Conservation (phyloP, 1,284 basidiomycete genomes). For the Apiotrichum sp. region DNA sequence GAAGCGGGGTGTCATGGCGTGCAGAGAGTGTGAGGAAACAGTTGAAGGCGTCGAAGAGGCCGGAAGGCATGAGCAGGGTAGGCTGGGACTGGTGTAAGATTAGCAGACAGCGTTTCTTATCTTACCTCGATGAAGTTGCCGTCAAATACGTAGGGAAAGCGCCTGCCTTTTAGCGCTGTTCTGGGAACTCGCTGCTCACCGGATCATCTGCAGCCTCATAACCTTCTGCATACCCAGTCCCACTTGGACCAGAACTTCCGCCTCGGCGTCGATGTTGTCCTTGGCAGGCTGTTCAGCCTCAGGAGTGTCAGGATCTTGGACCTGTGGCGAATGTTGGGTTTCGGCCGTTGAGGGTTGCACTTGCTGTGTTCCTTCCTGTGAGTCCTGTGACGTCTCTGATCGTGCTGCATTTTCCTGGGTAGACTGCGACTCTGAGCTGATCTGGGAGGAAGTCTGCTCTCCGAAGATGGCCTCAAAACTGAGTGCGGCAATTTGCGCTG, state of each 20-base stretch:
- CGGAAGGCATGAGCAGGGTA: constrained; percentile 1
- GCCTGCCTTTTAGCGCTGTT: constrained; percentile 9
- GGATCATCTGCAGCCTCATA: constrained; percentile 19
- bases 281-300: too few relatives aligned
- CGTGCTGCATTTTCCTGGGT: too few relatives aligned
- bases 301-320: too few relatives aligned
- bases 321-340: too few relatives aligned
- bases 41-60: constrained; percentile 12
- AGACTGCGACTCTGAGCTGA: too few relatives aligned
- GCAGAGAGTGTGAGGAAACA: constrained; percentile 15
- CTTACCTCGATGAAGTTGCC: constrained; percentile 4
- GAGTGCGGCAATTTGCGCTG: too few relatives aligned
- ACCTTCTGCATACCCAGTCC: constrained; percentile 14
- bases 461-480: too few relatives aligned
- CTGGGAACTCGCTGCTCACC: constrained; percentile 13
- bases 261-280: neutral
- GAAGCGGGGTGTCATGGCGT: constrained; percentile 2
- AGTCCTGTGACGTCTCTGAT: too few relatives aligned
- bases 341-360: neutral
- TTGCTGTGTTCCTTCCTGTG: too few relatives aligned
- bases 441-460: too few relatives aligned
- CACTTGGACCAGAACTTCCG: constrained; percentile 10
- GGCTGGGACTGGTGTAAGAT: constrained; percentile 12
- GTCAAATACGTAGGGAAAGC: constrained; percentile 26
- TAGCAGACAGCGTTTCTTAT: too few relatives aligned